phyloP scores from a whole-genome alignment of 176 grass and related monocot genomes.

The Microstegium vimineum region DNA sequence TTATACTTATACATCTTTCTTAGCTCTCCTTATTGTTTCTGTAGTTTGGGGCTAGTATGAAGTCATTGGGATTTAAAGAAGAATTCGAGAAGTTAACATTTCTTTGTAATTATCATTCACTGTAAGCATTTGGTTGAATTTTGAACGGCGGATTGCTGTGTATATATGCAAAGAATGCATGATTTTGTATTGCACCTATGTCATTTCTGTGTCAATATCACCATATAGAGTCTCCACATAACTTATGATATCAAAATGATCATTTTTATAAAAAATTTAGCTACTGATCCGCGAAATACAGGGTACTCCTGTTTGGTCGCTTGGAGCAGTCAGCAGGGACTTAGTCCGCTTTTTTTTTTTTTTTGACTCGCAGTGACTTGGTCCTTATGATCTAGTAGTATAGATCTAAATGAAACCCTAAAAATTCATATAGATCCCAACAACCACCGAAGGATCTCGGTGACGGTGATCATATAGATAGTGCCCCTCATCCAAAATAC shows the following conservation, averaged over 20 bases:
- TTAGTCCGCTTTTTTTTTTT: too few species aligned
- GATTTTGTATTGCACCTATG: neutral
- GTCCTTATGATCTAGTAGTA: neutral
- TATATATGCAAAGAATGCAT: neutral
- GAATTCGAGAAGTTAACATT: neutral
- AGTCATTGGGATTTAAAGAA: conserved; percentile 14
- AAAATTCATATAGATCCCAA: neutral
- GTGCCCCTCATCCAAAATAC: neutral
- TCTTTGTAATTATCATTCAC: neutral
- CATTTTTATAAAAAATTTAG: neutral
- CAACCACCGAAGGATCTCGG: neutral
- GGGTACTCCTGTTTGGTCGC: neutral
- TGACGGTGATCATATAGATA: too few species aligned
- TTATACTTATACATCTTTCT: neutral
- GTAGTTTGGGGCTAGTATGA: neutral
- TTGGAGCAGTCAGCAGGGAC: neutral
- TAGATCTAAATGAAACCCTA: neutral
- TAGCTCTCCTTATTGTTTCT: neutral
- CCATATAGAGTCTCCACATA: neutral
- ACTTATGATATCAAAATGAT: neutral
- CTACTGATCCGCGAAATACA: neutral
- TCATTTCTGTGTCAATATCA: neutral
- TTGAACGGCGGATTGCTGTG: neutral
- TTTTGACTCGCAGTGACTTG: neutral
- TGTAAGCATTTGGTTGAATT: neutral